A percentile compares a stretch with the other conserved stretches of the same genome.
Evolutionary conservation across 2,329 filamentous ascomycete species (phyloP).

Genomic region (Penicillium sp.): DNA sequence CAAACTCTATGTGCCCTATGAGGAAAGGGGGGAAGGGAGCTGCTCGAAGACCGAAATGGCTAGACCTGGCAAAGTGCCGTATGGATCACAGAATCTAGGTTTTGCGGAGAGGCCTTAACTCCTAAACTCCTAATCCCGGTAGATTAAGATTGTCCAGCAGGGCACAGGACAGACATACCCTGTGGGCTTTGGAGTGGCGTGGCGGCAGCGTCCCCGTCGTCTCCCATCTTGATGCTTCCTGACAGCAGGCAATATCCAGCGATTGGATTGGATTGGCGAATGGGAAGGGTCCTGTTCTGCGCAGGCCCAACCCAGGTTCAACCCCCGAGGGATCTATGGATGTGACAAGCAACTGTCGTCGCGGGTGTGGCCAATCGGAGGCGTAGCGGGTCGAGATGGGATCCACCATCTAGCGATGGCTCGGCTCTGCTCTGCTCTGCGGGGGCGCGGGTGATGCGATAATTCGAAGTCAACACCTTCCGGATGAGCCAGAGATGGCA

Average conservation of each 20-base stretch:
- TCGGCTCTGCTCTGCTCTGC: too few relatives aligned
- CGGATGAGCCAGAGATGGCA: too few relatives aligned
- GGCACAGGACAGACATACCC: too few relatives aligned
- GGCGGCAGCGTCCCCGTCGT: too few relatives aligned
- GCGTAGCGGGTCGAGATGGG: neutral
- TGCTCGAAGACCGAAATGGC: neutral
- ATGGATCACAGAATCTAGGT: constrained; percentile 4
- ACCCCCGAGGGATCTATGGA: neutral
- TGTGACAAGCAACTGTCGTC: neutral
- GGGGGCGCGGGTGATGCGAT: too few relatives aligned
- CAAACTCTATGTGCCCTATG: neutral
- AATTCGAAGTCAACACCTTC: too few relatives aligned
- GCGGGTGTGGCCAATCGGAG: neutral
- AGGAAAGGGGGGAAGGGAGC: neutral
- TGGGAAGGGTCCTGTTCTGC: neutral
- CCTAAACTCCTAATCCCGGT: too few relatives aligned
- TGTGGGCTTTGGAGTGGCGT: too few relatives aligned
- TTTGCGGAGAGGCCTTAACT: neutral
- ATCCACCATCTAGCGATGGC: neutral
- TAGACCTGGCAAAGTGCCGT: neutral
- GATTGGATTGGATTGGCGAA: too few relatives aligned
- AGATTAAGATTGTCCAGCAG: too few relatives aligned
- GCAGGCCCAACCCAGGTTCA: neutral
- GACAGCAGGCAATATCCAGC: neutral
- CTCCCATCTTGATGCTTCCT: too few relatives aligned